Evolutionary conservation across 169 alveolate genomes (phyloP).

Genomic region (Perkinsus olseni): DNA sequence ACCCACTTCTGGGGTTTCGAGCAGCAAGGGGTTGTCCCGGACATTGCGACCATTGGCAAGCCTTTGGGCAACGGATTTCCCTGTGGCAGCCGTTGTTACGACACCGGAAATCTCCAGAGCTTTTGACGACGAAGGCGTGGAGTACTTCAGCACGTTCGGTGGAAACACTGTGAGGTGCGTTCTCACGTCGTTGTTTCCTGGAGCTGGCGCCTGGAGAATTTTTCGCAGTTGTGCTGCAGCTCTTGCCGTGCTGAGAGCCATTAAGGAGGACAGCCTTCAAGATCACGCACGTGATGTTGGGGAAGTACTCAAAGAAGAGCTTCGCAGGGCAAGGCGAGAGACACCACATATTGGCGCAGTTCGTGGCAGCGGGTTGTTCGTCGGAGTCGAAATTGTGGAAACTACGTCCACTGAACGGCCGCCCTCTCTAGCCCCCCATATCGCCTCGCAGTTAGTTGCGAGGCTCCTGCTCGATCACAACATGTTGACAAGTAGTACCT

Average conservation of each 20-base stretch:
- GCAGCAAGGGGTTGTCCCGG: conserved; percentile 33
- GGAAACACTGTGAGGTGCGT: conserved; percentile 27
- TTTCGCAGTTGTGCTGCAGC: conserved; percentile 13
- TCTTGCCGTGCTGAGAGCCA: conserved; percentile 8
- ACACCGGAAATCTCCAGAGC: conserved; percentile 31
- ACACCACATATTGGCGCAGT: neutral
- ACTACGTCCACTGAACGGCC: neutral
- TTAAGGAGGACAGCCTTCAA: conserved; percentile 17
- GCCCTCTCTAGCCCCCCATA: neutral
- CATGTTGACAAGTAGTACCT: neutral
- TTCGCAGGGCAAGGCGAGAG: conserved; percentile 4
- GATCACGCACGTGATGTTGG: conserved; percentile 19
- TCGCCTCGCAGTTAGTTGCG: neutral
- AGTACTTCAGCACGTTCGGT: conserved; percentile 34
- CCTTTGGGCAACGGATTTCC: conserved; percentile 44
- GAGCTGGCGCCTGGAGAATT: neutral
- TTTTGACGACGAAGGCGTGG: neutral
- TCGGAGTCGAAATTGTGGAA: conserved; percentile 16
- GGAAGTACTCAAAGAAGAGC: conserved; percentile 18
- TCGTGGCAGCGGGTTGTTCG: conserved; percentile 18
- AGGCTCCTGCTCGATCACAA: conserved; percentile 4
- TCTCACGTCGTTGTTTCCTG: neutral
- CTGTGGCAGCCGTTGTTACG: conserved; percentile 30
- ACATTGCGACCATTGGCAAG: conserved; percentile 34
- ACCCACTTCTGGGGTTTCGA: conserved; percentile 38